These are phyloP conservation scores for Dioszegia hungarica DNA, from an alignment of 768 basidiomycete species.

Conservation along the genomic window DNA sequence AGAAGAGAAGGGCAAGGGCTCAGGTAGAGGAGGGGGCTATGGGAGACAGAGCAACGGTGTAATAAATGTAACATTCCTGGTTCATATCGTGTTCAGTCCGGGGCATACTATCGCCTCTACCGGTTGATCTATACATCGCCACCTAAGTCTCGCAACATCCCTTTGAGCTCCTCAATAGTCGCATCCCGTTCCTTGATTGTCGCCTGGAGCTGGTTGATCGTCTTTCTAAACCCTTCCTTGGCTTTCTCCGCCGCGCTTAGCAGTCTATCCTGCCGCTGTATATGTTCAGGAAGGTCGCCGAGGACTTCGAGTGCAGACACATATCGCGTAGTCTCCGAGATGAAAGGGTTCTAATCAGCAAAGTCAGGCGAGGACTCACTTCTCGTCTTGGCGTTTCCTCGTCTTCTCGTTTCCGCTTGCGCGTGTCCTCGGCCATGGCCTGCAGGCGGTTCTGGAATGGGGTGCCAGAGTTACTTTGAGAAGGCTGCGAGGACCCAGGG, in stretches of 20 bases:
- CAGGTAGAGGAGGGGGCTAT: not conserved
- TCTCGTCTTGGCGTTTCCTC: constrained; percentile 21
- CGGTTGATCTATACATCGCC: no score
- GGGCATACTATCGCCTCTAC: no score
- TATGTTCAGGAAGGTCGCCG: constrained; percentile 26
- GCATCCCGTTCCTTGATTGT: constrained; percentile 21
- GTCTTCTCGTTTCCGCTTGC: constrained; percentile 21
- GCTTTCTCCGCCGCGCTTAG: constrained; percentile 30
- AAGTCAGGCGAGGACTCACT: not conserved
- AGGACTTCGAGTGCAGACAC: constrained; percentile 17
- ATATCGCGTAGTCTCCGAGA: constrained; percentile 13
- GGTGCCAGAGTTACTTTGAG: not conserved
- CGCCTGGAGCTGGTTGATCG: constrained; percentile 23
- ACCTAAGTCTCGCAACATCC: not conserved
- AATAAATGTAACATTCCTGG: not conserved
- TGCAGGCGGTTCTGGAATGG: constrained; percentile 7
- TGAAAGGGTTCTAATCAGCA: constrained; percentile 26
- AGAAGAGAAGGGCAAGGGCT: constrained; percentile 31
- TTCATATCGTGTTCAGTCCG: no score
- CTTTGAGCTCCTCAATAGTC: constrained; percentile 16
- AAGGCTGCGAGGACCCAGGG: constrained; percentile 23
- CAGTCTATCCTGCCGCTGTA: constrained; percentile 33
- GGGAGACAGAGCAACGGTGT: not conserved
- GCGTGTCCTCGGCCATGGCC: constrained; percentile 14
- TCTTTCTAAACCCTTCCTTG: constrained; percentile 35